These are phyloP conservation scores for Vickermania ingenoplastis DNA, from an alignment of 208 protist species.

Conservation along the genomic window DNA sequence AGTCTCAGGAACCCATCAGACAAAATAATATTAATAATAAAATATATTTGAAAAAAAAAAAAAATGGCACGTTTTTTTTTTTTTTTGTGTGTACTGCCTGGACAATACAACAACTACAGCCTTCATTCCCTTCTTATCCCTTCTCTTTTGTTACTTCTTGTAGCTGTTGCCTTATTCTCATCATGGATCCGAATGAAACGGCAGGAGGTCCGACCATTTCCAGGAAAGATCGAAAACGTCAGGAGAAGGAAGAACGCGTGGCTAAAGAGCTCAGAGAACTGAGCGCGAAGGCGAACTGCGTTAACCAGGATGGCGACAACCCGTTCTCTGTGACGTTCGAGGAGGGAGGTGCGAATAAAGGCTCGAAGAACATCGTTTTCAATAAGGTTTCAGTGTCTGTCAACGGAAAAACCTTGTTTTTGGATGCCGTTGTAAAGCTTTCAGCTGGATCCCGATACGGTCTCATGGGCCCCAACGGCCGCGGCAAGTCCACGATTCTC, in stretches of 20 bases:
- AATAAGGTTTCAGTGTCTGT: slow-evolving; percentile 82
- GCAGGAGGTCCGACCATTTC: slow-evolving; percentile 15
- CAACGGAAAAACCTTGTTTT: slow-evolving; percentile 75
- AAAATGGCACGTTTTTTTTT: too few species aligned
- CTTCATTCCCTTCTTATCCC: too few species aligned
- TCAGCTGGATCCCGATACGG: slow-evolving; percentile 89
- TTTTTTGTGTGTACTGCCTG: too few species aligned
- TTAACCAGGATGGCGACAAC: slow-evolving; percentile 60
- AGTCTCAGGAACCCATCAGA: too few species aligned
- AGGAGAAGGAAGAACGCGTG: slow-evolving; percentile 49
- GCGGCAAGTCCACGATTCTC: slow-evolving; percentile 93
- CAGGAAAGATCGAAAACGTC: slow-evolving; percentile 61
- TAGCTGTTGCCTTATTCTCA: too few species aligned
- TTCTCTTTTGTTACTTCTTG: too few species aligned
- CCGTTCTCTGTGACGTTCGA: slow-evolving; percentile 78
- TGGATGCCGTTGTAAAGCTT: slow-evolving; percentile 66
- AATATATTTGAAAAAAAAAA: too few species aligned
- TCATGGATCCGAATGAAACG: too few species aligned
- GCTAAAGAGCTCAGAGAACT: slow-evolving; percentile 43
- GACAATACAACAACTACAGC: too few species aligned
- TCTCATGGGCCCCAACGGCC: slow-evolving; percentile 94
- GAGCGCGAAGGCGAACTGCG: slow-evolving; percentile 38
- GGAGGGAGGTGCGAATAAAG: slow-evolving; percentile 34
- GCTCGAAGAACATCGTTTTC: slow-evolving; percentile 77
- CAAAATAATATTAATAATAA: too few species aligned